Base-by-base conservation (phyloP, 768 basidiomycete genomes). In the Hygrophoropsis aurantiaca region DNA sequence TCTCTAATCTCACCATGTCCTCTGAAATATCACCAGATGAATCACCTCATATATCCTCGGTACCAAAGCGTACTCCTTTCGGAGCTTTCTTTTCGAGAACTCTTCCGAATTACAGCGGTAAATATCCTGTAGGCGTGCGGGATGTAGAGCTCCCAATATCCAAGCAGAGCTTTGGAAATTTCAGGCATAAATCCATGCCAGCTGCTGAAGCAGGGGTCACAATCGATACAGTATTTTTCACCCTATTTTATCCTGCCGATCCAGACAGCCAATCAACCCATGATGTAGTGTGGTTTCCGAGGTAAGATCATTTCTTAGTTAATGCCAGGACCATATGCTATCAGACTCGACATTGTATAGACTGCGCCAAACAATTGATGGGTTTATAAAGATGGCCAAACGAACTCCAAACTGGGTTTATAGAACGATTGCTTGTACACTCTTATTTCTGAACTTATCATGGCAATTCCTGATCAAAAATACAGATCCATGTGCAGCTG, bases 171-270 rank as follows among this genome's bases (percentile, higher is more conserved):
- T 63, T 65, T 48, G 58, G 62, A 23, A 51, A 54, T 7, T 62
- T 66, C 51, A 58, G 44, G 24, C 65, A 59, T 47, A 42, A 58
- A 33, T 49, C 40, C 6, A 57, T 60, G 49, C 47, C 53, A 0
- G 34, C 58, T 11, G 51, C 54, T 7, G 46, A 58, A 18, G 53
- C 56, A 2, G 65, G 64, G 7, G 55, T 71, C 24, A 50, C 55
- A 3, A 56, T 66, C 18, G 58, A 68, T 35, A 58, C 62, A 16
- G 47, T 69, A 38, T 44, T 60, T 44, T 68, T 69, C 38, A 59
- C 61, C 2, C 49, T 67, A 11, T 70, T 67, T 48, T 67, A 68
- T 44, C 66, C 68, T 37, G 44, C 59, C 16, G 56, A 62, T 18
- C 27, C 41, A 1, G 41, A 33, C 11, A 25, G 39, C 6, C 2